Evolutionary conservation across 164 flowering plant genomes (phyloP), one percentile per base, ranked within the genome.

Genomic region (Stephania yunnanensis): DNA sequence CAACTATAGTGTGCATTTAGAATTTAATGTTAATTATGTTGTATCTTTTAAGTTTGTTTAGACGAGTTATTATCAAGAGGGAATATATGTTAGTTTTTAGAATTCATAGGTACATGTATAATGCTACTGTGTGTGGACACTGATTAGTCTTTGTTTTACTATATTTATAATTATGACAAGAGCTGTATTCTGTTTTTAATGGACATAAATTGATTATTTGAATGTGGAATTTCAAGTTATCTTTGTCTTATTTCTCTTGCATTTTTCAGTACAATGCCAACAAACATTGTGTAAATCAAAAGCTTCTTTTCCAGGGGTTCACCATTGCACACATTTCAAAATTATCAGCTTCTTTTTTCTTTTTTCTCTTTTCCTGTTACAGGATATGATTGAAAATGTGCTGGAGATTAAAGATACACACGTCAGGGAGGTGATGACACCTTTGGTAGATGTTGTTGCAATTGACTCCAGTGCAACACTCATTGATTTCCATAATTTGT

Each of bases 351-450:
- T 61, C 68, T 68, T 53, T 70, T 25, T 81, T 74, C 42, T 36
- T 4, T 36, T 36, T 36, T 25, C 81, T 74, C 42, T 36, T 4
- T 36, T 36, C 4, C 42, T 36, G 42, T 36, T 36, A 2, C 93
- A 96, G 99, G 97, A 96, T 84, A 96, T 94, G 99, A 96, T 96
- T 80, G 98, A 96, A 82, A 96, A 94, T 83, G 99, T 96, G 74
- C 80, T 96, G 71, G 99, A 96, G 85, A 94, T 96, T 73, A 94
- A 96, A 86, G 99, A 96, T 82, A 96, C 97, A 36, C 91, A 91
- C 85, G 98, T 96, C 69, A 86, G 97, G 79, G 99, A 96, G 84
- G 99, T 96, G 82, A 96, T 96, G 98, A 94, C 99, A 46, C 99
- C 99, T 77, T 91, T 96, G 75, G 92, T 96, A 70, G 99, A 96